Evolutionary conservation across 2,329 filamentous ascomycete genomes (phyloP), one percentile per base, ranked within the genome.

Genomic region (Fusarium sulawesiense): DNA sequence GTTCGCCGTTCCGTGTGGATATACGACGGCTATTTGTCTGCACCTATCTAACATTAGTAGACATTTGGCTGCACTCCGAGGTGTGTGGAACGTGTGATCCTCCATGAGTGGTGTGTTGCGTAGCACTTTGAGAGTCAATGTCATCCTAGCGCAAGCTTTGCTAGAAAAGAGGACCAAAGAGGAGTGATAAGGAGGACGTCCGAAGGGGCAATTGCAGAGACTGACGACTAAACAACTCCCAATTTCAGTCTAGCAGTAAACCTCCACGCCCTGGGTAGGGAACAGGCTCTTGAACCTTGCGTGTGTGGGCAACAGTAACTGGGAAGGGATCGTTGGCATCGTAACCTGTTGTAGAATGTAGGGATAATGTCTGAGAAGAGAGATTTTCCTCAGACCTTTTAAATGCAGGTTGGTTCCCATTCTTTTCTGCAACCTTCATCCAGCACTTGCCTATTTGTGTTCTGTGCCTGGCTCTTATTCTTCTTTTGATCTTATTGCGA

Each of bases 1-100:
- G 66, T 64, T 61, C 62, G 73, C 71, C 62, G 69, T 67, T 65
- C 67, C 65, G 68, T 64, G 54, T 68, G 55, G 57, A 60, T 48
- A 41, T 42, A 37, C 51, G 44, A 32, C 67, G 57, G 64, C 41
- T 56, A 56, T 63, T 56, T 64, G 49, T 44, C 58, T 44, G 44
- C 20, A 44, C 37, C 30, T 64, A 50, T 59, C 40, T 49, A 64
- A 64, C 32, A 46, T 64, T 64, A 44, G 45, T 58, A 64, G 40
- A 13, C 9, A 60, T 60, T 37, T 60, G 46, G 60, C 55, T 21
- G 51, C 55, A 54, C 61, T 60, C 61, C 61, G 57, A 32, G 44
- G 64, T 50, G 64, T 61, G 55, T 67, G 61, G 37, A 51, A 53
- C 51, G 61, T 49, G 40, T 32, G 40, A 46, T 45, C 60, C 42